These are phyloP conservation scores for Xylariaceae sp. DNA, from an alignment of 2,329 filamentous ascomycete species.

Conservation along the genomic window DNA sequence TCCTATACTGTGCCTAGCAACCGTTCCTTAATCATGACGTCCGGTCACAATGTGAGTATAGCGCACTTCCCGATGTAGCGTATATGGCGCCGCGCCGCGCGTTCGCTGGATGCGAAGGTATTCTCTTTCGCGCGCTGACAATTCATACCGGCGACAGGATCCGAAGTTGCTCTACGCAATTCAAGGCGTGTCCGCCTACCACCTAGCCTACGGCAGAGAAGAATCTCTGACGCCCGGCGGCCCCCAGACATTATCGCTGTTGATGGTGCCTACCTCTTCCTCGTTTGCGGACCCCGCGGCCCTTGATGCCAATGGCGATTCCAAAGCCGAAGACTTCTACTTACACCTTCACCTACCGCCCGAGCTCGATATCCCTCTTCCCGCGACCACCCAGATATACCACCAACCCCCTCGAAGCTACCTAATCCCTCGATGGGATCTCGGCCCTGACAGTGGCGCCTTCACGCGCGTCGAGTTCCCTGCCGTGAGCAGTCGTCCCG, in stretches of 20 bases:
- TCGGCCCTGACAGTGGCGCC: constrained; percentile 79
- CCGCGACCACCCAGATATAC: constrained; percentile 95
- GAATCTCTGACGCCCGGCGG: constrained; percentile 75
- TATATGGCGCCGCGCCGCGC: not conserved
- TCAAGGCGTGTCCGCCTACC: constrained; percentile 83
- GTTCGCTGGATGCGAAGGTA: not conserved
- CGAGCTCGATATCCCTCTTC: constrained; percentile 87
- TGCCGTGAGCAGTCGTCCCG: constrained; percentile 59
- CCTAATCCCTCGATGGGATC: constrained; percentile 89
- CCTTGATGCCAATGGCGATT: constrained; percentile 46
- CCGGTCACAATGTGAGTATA: constrained; percentile 39
- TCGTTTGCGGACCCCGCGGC: constrained; percentile 54
- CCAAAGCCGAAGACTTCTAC: constrained; percentile 86
- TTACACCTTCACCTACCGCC: constrained; percentile 91
- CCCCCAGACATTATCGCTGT: constrained; percentile 81
- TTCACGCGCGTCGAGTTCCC: constrained; percentile 95
- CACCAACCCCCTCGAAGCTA: constrained; percentile 91
- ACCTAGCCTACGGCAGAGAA: constrained; percentile 84
- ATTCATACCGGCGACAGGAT: constrained; percentile 38
- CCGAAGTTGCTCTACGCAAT: constrained; percentile 66
- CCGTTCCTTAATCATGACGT: constrained; percentile 34
- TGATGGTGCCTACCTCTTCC: constrained; percentile 92
- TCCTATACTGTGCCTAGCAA: not conserved
- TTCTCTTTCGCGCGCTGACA: constrained; percentile 8
- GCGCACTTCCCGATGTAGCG: constrained; percentile 7